Percentiles rank a stretch among this genome's conserved stretches.
These are phyloP conservation scores for Candida chilensis DNA, from an alignment of 805 yeast species.

Conservation along the genomic window DNA sequence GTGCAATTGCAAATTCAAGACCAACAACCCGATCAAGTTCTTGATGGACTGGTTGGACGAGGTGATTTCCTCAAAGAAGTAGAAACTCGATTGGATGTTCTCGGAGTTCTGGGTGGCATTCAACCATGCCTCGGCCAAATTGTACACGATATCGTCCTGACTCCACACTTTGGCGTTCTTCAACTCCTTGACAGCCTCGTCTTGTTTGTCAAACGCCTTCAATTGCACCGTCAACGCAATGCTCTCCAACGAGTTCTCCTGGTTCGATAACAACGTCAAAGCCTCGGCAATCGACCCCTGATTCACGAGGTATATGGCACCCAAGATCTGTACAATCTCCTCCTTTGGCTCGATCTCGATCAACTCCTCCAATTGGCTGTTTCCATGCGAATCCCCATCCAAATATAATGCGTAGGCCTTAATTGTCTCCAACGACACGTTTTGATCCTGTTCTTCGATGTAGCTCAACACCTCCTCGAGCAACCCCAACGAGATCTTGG, in stretches of 20 bases:
- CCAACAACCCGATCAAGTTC: conserved; percentile 55
- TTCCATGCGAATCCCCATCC: neutral
- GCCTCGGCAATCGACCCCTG: conserved; percentile 30
- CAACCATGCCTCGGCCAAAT: conserved; percentile 72
- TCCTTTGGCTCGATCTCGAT: neutral
- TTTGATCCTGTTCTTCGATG: conserved; percentile 7
- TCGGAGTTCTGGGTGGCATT: conserved; percentile 31
- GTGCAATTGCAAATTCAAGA: conserved; percentile 68
- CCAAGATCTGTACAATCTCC: conserved; percentile 23
- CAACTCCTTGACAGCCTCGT: conserved; percentile 37
- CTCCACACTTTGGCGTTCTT: conserved; percentile 36
- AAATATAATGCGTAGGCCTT: conserved; percentile 1
- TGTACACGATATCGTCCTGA: conserved; percentile 68
- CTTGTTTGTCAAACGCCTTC: conserved; percentile 27
- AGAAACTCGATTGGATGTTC: conserved; percentile 34
- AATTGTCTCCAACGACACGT: neutral
- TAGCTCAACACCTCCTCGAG: conserved; percentile 6
- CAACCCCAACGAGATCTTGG: conserved; percentile 16
- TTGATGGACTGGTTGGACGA: conserved; percentile 42
- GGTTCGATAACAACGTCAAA: conserved; percentile 19
- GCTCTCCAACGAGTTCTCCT: conserved; percentile 28
- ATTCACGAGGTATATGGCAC: conserved; percentile 28
- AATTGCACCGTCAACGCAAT: conserved; percentile 25
- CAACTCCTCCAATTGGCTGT: conserved; percentile 2
- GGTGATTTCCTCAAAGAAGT: conserved; percentile 75